Base-by-base conservation (phyloP, 169 alveolate genomes). In the Cryptosporidium ryanae region DNA sequence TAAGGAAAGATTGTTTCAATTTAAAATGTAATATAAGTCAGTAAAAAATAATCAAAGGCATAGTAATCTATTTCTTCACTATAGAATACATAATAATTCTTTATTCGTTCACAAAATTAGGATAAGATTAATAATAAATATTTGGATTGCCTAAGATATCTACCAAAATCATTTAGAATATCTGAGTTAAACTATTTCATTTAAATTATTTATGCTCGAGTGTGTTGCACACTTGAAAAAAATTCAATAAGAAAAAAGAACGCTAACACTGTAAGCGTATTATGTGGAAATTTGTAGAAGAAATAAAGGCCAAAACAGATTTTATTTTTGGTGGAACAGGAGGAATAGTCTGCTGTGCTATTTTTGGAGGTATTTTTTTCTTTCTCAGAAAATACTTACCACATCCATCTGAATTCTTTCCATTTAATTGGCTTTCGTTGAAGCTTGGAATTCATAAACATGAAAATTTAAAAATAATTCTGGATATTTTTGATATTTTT, bases 271-370 rank as follows among this genome's bases (percentile, higher is more conserved):
- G 10, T 25, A 52, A 18, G 1, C 25, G 23, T 46, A 8, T n/a
- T 38, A 76, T 76, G 87, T 76, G 87, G 87, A 65, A 71, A 44
- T 43, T 76, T 12, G 13, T 76, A 15, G 71, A 76, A 12, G 61
- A 55, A 15, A 57, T 76, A 23, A 76, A 63, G 48, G 18, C 44
- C 10, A 76, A 61, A 29, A 52, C 87, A 61, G 71, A 63, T 29
- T 61, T 63, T 44, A 15, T 65, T n/a, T 59, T 76, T 57, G 25
- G 31, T n/a, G 87, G 54, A 23, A 25, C 50, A 59, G 25, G 76
- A 23, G 87, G 87, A 59, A 38, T 76, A 23, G 13, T 76, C 3
- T 76, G 87, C 59, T 76, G 87, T 76, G 87, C 87, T 7, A 70
- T 70, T 5, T 76, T 76, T 38, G 87, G 87, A 25, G 38, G 87